These are phyloP conservation scores for Zymoseptoria crescenta DNA, from an alignment of 2,329 filamentous ascomycete genomes.

Conservation along the genomic window DNA sequence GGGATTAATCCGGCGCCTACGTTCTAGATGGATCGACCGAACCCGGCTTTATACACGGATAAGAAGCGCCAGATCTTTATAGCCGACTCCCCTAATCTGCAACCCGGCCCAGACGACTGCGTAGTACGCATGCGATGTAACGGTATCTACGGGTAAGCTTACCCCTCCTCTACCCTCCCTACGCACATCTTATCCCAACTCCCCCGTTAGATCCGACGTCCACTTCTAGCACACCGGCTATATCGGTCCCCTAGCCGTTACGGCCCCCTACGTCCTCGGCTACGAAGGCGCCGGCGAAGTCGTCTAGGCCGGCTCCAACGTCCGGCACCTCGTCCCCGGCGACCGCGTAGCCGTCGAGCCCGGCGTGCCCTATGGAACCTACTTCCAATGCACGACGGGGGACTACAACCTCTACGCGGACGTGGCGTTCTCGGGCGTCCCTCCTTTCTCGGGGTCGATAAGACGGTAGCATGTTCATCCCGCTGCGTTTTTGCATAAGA, in stretches of 20 bases:
- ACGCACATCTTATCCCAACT: background rate
- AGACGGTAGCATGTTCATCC: slow-evolving; percentile 77
- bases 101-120: slow-evolving; percentile 21
- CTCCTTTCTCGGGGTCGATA: slow-evolving; percentile 76
- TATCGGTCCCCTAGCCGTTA: slow-evolving; percentile 56
- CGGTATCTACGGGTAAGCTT: slow-evolving; percentile 24
- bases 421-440: slow-evolving; percentile 85
- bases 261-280: slow-evolving; percentile 57
- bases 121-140: slow-evolving; percentile 24
- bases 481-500: slow-evolving; percentile 82
- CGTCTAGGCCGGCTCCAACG: slow-evolving; percentile 49
- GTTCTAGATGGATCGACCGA: slow-evolving; percentile 12
- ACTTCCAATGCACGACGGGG: slow-evolving; percentile 61
- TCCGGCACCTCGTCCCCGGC: slow-evolving; percentile 50
- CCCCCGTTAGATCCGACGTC: slow-evolving; percentile 17
- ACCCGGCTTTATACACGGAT: slow-evolving; percentile 24
- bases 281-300: slow-evolving; percentile 64
- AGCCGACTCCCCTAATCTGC: slow-evolving; percentile 19
- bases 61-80: slow-evolving; percentile 24
- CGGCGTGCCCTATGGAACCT: slow-evolving; percentile 56
- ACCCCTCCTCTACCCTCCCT: no score
- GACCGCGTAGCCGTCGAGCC: slow-evolving; percentile 62
- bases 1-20: slow-evolving; percentile 2
- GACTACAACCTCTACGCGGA: slow-evolving; percentile 82
- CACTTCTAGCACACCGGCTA: slow-evolving; percentile 38